Evolutionary conservation across 75 land plant species (phyloP), one percentile per base, ranked within the genome.

Genomic region (Picea glauca): DNA sequence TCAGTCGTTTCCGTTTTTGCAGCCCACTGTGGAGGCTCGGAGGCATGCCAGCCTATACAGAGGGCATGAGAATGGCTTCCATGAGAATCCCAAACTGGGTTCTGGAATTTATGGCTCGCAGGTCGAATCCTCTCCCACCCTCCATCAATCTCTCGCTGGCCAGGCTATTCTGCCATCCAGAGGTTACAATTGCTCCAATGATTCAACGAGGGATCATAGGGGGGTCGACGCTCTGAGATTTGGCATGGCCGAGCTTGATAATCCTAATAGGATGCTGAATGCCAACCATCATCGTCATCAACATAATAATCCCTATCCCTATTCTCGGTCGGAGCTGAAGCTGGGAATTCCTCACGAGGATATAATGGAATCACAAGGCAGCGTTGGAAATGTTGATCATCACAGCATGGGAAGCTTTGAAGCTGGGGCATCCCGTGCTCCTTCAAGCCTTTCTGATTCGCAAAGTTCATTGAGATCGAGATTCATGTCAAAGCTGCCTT

Each of bases 401-500:
- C 17, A 57, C 15, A 58, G 56, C 35, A 57, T 6, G 63, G 23
- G 58, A 8, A n/a, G 59, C 17, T 75, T 56, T 26, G 59, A 75
- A 75, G 59, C 33, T 13, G 76, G 60, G 30, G 8, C 58, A 66
- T 17, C 70, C 56, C 56, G 56, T 50, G 12, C 56, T 50, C 56
- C 56, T 2, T 50, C 56, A 50, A 11, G 12, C 56, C 56, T 50
- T 50, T 50, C 56, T 50, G 56, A 50, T 58, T 61, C 75, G 13
- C 58, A 77, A 58, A 21, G 8, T 40, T 11, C 43, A 17, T 35
- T 65, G 79, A 77, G 83, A 46, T 82, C 83, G n/a, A 43, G 83
- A 58, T 78, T 82, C 76, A 26, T 82, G 83, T 31, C 84, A 14
- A 88, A 82, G 79, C 67, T 88, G 20, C 87, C 90, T 14, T 70